Evolutionary conservation across 2,329 filamentous ascomycete genomes (phyloP), one percentile per base, ranked within the genome.

Genomic region (Dothidotthia symphoricarpi): DNA sequence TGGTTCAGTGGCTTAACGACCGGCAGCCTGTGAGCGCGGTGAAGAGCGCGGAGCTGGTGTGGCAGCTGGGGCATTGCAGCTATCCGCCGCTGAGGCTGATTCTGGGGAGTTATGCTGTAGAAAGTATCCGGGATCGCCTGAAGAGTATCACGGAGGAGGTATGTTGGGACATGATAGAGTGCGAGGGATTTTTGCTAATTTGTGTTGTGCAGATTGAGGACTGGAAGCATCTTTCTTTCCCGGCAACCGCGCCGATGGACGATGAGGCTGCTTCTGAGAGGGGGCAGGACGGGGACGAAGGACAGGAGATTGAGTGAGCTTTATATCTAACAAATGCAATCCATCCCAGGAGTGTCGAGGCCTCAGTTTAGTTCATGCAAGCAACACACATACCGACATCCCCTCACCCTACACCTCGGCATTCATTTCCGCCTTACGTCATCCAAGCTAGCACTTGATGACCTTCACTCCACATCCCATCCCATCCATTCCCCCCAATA

Each of bases 1-100:
- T 97, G 77, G 81, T 97, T 10, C 88, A 95, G 66, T 97, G 93
- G 93, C 75, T 97, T 14, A 88, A 87, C 12, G 88, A 96, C 60
- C 81, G 88, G 45, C 91, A 97, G 67, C 91, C 91, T 4, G 93
- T 89, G 10, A 95, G 88, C 64, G 88, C 88, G 1, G 84, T 95
- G 37, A 95, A 94, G 68, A 91, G 89, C 43, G 89, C 89, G 3
- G 89, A 97, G 71, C 71, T 97, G 39, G 84, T 95, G 6, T 97
- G 93, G 93, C 73, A 96, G 72, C 71, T 97, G 28, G 93, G 85
- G 0, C 93, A 97, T 72, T 97, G 91, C 69, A 85, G 82, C n/a
- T 96, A 89, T 63, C 93, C 93, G 33, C 93, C 93, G 0, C 66
- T 97, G 48, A 74, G 93, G 24, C 69, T 98, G 41, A 72, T 96